phyloP scores from a whole-genome alignment of 1,284 basidiomycete genomes.

The Irpex lacteus region DNA sequence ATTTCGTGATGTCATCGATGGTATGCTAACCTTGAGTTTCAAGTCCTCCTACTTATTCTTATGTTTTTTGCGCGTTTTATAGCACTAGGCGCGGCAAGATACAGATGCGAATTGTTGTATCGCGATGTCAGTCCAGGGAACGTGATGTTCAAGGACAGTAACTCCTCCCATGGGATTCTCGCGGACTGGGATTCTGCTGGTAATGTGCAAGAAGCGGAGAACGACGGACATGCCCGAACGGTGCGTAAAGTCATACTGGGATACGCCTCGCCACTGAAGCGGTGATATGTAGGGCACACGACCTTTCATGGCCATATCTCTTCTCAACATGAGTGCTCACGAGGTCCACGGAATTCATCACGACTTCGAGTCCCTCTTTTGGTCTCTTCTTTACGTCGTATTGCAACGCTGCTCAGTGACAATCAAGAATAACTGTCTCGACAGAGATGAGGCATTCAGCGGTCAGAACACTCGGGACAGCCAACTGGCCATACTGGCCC shows the following conservation, averaged over 20 bases:
- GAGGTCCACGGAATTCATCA: background rate
- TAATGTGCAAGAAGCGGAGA: background rate
- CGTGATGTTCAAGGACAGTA: background rate
- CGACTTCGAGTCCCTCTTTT: constrained; percentile 5
- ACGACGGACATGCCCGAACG: background rate
- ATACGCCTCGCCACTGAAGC: background rate
- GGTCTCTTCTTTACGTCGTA: constrained; percentile 2
- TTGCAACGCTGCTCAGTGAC: background rate
- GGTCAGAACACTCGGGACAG: background rate
- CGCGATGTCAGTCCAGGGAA: constrained; percentile 1
- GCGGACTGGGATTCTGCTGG: background rate
- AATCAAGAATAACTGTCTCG: background rate
- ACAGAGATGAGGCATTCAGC: background rate
- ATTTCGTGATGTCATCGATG: background rate
- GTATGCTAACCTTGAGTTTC: background rate
- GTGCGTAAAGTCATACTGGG: background rate
- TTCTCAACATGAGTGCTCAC: background rate
- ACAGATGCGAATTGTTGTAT: background rate
- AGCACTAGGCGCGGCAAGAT: background rate
- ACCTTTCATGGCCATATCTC: constrained; percentile 1
- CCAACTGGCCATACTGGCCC: background rate
- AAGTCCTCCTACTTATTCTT: background rate
- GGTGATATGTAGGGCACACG: constrained; percentile 2
- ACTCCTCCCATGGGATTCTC: background rate
- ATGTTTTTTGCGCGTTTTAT: background rate